Evolutionary conservation across 495 filamentous ascomycete genomes (phyloP), one percentile per base, ranked within the genome.

Genomic region (Beverwykella pulmonaria): DNA sequence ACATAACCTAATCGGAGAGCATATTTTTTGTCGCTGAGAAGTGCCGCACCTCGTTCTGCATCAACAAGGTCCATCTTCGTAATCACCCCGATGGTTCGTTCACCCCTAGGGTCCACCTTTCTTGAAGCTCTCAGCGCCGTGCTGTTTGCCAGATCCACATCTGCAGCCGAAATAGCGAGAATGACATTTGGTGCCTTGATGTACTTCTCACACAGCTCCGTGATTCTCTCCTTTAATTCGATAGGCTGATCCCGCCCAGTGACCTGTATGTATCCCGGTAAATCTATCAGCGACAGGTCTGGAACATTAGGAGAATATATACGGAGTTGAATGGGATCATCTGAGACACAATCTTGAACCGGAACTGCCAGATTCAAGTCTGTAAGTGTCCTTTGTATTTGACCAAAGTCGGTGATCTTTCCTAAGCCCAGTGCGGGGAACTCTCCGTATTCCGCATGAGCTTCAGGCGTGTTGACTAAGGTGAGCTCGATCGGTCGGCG

Each of bases 61-160:
- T 97, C 92, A 20, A 99, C 92, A 22, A 99, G 84, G 74, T 99
- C 94, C 93, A 99, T 97, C 79, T 99, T 99, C 25, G 94, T 99
- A 25, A 99, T 90, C 23, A 99, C 94, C 39, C 94, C 94, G 73
- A 99, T 98, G 1, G 94, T 99, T 57, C 94, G 82, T 75, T 99
- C 95, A 26, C 94, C 94, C 56, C 95, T 81, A 3, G 95, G 95
- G 73, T 99, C 94, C 12, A 98, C 93, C 61, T 92, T 83, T 59
- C 95, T 84, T 73, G 92, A 96, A 26, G 94, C 92, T 61, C 93
- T 83, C 27, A 99, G 80, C 12, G 94, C 93, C 3, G 94, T 93
- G 2, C 94, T 98, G 74, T 99, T 99, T 4, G 94, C 94, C 26
- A 99, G 76, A 79, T 99, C 94, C 34, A 97, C 93, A 79, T 98